These are phyloP conservation scores for Erigeron philadelphicus DNA, from an alignment of 140 eudicot genomes.

Conservation along the genomic window DNA sequence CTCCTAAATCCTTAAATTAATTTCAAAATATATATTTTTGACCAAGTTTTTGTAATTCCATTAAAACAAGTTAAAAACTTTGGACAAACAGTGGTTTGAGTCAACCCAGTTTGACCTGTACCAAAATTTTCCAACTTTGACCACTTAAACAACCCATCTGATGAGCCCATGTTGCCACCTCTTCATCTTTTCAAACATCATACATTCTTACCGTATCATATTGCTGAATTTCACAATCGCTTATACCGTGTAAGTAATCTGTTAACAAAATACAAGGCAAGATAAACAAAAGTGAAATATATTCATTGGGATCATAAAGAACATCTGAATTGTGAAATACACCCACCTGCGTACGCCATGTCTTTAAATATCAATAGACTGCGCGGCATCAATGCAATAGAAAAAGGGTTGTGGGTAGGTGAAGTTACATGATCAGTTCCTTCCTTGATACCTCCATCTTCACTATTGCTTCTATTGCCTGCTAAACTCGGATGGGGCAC, in stretches of 20 bases:
- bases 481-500: constrained; percentile 57
- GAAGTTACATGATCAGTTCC: constrained; percentile 21
- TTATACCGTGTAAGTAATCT: constrained; percentile 92
- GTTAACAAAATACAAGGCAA: constrained; percentile 23
- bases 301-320: constrained; percentile 1
- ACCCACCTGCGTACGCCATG: constrained; percentile 26
- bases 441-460: constrained; percentile 21
- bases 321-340: background rate
- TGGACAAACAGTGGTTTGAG: background rate
- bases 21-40: background rate
- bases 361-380: constrained; percentile 88
- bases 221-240: constrained; percentile 58
- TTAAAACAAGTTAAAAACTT: background rate
- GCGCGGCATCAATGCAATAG: constrained; percentile 70
- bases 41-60: background rate
- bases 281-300: background rate
- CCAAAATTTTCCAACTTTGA: background rate
- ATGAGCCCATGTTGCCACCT: background rate
- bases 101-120: background rate
- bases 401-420: constrained; percentile 47
- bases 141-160: background rate
- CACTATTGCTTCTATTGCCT: constrained; percentile 16
- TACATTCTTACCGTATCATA: constrained; percentile 65
- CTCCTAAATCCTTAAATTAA: background rate
- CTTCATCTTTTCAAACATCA: background rate